Evolutionary conservation across 345 rosid species (phyloP).

Genomic region (Sonneratia alba): DNA sequence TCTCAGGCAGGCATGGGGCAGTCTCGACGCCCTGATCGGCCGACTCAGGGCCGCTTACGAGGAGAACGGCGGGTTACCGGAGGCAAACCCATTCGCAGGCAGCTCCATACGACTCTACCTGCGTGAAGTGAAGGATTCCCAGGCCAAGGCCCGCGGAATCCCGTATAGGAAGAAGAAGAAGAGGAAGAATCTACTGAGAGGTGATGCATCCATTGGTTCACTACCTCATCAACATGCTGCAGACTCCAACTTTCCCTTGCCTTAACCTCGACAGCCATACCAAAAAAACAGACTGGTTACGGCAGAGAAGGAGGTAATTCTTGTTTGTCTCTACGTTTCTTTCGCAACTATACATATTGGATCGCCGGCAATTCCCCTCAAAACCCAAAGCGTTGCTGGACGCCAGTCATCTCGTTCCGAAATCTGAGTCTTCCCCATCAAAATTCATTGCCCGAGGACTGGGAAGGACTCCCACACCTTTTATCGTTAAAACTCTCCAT

Average conservation of each 20-base stretch:
- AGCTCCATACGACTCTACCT: slow-evolving; percentile 14
- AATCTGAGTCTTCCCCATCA: neutral
- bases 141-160: slow-evolving; percentile 20
- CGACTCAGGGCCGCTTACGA: slow-evolving; percentile 40
- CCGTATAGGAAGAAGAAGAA: slow-evolving; percentile 19
- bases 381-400: no score
- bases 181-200: slow-evolving; percentile 1
- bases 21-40: slow-evolving; percentile 36
- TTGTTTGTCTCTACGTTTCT: neutral
- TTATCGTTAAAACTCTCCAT: neutral
- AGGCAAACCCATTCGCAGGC: slow-evolving; percentile 31
- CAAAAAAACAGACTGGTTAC: neutral
- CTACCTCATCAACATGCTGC: neutral
- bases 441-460: neutral
- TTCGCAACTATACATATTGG: no score
- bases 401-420: neutral
- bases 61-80: slow-evolving; percentile 30
- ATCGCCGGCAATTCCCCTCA: no score
- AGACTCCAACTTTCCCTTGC: neutral
- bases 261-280: neutral
- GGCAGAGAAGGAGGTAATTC: neutral
- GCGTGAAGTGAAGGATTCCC: slow-evolving; percentile 21
- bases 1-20: slow-evolving; percentile 36
- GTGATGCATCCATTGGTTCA: neutral
- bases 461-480: neutral